Evolutionary conservation across 2,329 filamentous ascomycete genomes (phyloP).

Genomic region (Aspergillus sp.): DNA sequence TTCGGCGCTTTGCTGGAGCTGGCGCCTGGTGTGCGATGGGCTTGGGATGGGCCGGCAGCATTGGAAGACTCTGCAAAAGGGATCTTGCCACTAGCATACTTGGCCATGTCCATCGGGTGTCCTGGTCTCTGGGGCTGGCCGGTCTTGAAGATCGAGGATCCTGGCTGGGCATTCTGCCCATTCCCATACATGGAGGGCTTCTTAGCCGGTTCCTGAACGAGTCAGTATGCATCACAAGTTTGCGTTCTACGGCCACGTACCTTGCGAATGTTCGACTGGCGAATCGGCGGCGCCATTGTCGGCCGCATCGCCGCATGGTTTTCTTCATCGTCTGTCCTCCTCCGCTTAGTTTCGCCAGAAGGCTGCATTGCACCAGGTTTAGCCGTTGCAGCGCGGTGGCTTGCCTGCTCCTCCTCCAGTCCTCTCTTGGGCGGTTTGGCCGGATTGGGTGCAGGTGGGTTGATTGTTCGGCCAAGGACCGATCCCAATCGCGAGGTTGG

Average conservation of each 20-base stretch:
- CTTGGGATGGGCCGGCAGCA: conserved; percentile 43
- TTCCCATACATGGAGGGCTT: conserved; percentile 44
- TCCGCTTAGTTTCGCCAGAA: conserved; percentile 73
- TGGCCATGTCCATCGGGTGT: conserved; percentile 80
- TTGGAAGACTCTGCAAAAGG: conserved; percentile 76
- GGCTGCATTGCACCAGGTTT: conserved; percentile 55
- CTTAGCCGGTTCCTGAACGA: conserved; percentile 33
- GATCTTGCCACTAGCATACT: conserved; percentile 84
- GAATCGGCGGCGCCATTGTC: conserved; percentile 80
- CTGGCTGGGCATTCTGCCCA: conserved; percentile 33
- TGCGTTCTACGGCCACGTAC: not conserved
- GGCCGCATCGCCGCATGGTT: conserved; percentile 61
- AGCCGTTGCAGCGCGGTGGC: conserved; percentile 40
- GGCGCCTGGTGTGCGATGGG: conserved; percentile 68
- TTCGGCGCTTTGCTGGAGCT: conserved; percentile 43
- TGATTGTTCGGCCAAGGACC: conserved; percentile 57
- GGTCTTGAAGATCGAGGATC: conserved; percentile 38
- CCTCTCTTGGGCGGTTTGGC: conserved; percentile 75
- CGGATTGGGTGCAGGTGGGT: conserved; percentile 62
- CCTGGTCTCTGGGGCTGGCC: conserved; percentile 60
- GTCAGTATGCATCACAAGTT: not conserved
- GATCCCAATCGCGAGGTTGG: conserved; percentile 50
- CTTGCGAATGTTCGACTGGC: conserved; percentile 73
- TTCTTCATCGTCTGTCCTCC: conserved; percentile 73
- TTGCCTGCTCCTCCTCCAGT: conserved; percentile 59